Evolutionary conservation across 306 rosid species (phyloP), one percentile per base, ranked within the genome.

Genomic region (Boehmeria nivea): DNA sequence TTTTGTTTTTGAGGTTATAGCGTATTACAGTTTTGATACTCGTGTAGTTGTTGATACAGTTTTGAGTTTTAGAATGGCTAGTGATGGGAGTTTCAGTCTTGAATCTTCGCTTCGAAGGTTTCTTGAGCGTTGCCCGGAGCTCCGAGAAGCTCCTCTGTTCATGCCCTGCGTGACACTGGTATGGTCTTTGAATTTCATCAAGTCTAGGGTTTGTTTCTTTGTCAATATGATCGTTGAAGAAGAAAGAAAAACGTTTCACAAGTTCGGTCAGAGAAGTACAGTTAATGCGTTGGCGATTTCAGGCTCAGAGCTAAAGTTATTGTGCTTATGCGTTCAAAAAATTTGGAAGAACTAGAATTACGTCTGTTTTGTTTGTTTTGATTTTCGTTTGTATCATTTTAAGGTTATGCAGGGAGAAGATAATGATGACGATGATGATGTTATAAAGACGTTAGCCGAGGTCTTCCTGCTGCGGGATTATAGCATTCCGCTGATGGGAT

Each of bases 351-450:
- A 34, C 6, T 54, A 43, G 5, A 8, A 54, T 54, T 11, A 16
- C 7, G n/a, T 16, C 0, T 22, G 22, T 49, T 22, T 8, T 1
- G 12, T 49, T 26, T 3, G 38, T 13, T 51, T 31, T 27, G 24
- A n/a, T 19, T 2, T 24, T 6, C n/a, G 13, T 17, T 20, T 16
- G 17, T 15, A 8, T 19, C 6, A 15, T 31, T 61, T 22, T 54
- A 28, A 6, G 18, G 33, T 31, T 47, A 24, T 58, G 56, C 69
- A 90, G 97, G 88, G 75, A 3, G 87, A 90, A 68, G 95, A 76
- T 17, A 84, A 86, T 65, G 95, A 76, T 19, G 88, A 82, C 64
- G 77, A 86, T 65, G 95, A 76, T 19, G 88, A 82, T 64, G 77
- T 82, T 31, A 79, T 90, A 50, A 59, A 68, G 22, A 20, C 20